Percentiles rank a stretch among this genome's conserved stretches.
Conservation (phyloP, 163 green algal genomes). For the Volvox carteri region DNA sequence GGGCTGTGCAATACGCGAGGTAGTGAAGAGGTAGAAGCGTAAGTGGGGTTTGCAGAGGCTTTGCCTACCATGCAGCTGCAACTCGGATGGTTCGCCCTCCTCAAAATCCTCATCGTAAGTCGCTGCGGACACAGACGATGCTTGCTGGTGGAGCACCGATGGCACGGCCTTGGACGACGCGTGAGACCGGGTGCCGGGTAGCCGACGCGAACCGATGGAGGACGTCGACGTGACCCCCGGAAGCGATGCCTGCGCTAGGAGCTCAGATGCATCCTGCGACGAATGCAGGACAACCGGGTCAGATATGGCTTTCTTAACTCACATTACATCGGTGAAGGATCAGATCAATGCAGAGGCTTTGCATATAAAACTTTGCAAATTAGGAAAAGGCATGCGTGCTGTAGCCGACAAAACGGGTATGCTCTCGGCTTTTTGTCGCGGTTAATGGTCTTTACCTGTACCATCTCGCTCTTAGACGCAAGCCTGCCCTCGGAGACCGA, state of each 20-base stretch:
- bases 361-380: too few relatives aligned
- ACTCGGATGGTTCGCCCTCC: conserved; percentile 7
- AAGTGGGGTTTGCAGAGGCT: too few relatives aligned
- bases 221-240: conserved; percentile 5
- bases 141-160: conserved; percentile 11
- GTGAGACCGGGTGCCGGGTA: neutral
- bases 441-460: conserved; percentile 12
- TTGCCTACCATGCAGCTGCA: conserved; percentile 10
- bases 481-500: neutral
- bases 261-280: conserved; percentile 32
- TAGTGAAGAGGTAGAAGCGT: too few relatives aligned
- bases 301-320: too few relatives aligned
- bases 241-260: conserved; percentile 7
- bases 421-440: too few relatives aligned
- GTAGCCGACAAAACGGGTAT: too few relatives aligned
- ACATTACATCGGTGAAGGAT: too few relatives aligned
- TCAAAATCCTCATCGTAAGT: conserved; percentile 55
- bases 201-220: neutral
- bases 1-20: too few relatives aligned
- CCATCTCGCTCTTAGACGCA: neutral
- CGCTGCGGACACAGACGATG: conserved; percentile 8
- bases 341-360: too few relatives aligned
- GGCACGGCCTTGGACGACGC: neutral
- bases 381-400: too few relatives aligned
- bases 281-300: neutral